Evolutionary conservation across 2,329 filamentous ascomycete genomes (phyloP), one percentile per base, ranked within the genome.

Genomic region (Phialophora macrospora): DNA sequence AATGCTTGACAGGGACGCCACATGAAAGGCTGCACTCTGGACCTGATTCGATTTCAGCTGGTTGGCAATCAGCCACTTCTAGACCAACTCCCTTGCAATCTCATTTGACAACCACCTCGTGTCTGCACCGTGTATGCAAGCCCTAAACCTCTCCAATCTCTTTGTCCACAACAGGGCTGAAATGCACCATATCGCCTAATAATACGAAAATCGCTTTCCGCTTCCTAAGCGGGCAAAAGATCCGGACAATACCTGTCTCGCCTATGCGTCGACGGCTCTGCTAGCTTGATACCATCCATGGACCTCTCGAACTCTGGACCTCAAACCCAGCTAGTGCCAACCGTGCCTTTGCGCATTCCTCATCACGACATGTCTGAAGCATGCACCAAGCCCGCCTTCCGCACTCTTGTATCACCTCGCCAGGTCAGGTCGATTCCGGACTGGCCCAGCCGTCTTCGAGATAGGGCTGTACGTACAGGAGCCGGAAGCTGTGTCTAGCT

Each of bases 381-480:
- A 51, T 51, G 48, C 48, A 51, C 22, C 14, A 22, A 51, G 20
- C 22, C 6, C 9, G 20, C 24, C 22, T 24, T 26, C n/a, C 46
- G 22, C n/a, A 24, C 22, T 49, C 46, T 4, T 55, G 51, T 32
- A 17, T 26, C 28, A 55, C 51, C 20, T 32, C 24, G 51, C 51
- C 51, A 55, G 11, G 28, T 2, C 52, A 55, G 12, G 26, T 55
- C 48, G 17, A 20, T 55, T 34, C 22, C 52, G 52, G 52, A 55
- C 52, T 34, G 28, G 52, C n/a, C 52, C 30, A 28, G 52, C 28
- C 30, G 11, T 14, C 28, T 55, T 55, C n/a, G 52, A 24, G 52
- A 32, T 55, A 55, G 28, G 52, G 52, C 52, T 55, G 52, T 24
- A 55, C 9, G 52, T 11, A 28, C 48, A 22, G 26, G 22, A 22